phyloP scores from a whole-genome alignment of 192 early-diverging fungal genomes.

The Coemansia sp. region DNA sequence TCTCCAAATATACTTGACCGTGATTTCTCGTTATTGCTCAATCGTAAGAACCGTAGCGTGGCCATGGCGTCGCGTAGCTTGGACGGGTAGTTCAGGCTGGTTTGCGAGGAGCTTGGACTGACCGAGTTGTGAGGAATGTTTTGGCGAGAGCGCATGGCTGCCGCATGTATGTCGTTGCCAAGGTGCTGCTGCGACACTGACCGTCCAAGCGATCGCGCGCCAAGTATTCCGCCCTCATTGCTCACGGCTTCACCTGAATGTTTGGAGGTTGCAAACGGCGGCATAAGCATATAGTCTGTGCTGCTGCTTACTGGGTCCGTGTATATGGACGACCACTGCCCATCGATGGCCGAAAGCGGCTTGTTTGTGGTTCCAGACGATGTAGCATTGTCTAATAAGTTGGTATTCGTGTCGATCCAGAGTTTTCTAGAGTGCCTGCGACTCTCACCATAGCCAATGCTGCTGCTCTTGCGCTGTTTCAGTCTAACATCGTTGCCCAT shows the following conservation, averaged over 20 bases:
- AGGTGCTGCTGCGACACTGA: conserved; percentile 50
- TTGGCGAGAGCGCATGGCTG: conserved; percentile 12
- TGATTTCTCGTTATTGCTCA: conserved; percentile 35
- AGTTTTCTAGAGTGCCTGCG: conserved; percentile 16
- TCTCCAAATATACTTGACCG: conserved; percentile 23
- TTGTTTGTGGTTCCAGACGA: neutral
- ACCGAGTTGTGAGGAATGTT: conserved; percentile 11
- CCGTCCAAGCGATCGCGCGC: conserved; percentile 28
- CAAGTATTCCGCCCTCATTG: conserved; percentile 5
- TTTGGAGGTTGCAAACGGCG: conserved; percentile 17
- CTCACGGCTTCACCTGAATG: conserved; percentile 8
- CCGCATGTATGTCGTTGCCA: conserved; percentile 4
- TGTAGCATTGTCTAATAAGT: neutral
- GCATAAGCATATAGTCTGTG: neutral
- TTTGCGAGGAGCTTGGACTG: conserved; percentile 49
- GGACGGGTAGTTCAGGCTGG: conserved; percentile 48
- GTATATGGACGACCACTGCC: conserved; percentile 22
- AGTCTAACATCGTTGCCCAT: neutral
- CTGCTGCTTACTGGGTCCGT: conserved; percentile 19
- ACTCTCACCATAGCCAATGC: conserved; percentile 21
- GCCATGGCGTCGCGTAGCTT: conserved; percentile 56
- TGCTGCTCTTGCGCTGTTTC: conserved; percentile 7
- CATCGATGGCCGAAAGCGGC: conserved; percentile 11
- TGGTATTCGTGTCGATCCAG: conserved; percentile 38
- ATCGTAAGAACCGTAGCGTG: conserved; percentile 46